These are phyloP conservation scores for Phytophthora hibernalis DNA, from an alignment of 352 stramenopile species.

Conservation along the genomic window DNA sequence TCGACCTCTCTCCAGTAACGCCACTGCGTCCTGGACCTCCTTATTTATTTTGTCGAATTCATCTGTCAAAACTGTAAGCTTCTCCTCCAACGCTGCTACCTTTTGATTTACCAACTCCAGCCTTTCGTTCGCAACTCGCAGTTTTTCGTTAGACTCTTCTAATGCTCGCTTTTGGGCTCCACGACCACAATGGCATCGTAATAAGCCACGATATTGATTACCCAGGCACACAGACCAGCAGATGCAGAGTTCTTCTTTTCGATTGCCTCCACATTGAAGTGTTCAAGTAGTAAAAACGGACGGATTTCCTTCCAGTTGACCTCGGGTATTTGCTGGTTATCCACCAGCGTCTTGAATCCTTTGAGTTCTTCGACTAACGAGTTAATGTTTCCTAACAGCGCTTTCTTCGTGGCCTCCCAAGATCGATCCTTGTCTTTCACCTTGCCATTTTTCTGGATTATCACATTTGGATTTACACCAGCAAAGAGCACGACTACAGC, in stretches of 20 bases:
- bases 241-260: constrained; percentile 88
- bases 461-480: constrained; percentile 70
- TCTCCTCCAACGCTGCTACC: constrained; percentile 88
- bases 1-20: constrained; percentile 83
- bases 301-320: constrained; percentile 87
- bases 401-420: constrained; percentile 95
- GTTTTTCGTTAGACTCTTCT: constrained; percentile 81
- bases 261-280: constrained; percentile 85
- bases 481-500: constrained; percentile 83
- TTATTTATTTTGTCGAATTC: constrained; percentile 91
- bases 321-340: constrained; percentile 72
- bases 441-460: constrained; percentile 94
- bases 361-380: constrained; percentile 94
- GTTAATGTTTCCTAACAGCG: constrained; percentile 92
- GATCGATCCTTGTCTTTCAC: constrained; percentile 94
- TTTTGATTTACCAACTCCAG: constrained; percentile 91
- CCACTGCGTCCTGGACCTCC: constrained; percentile 92
- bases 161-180: constrained; percentile 92
- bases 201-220: constrained; percentile 94
- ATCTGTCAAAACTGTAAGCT: constrained; percentile 78
- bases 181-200: constrained; percentile 95
- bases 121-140: constrained; percentile 84
- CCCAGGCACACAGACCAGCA: constrained; percentile 80
- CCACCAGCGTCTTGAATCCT: constrained; percentile 72
- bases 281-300: constrained; percentile 76